Percentiles rank a stretch among this genome's conserved stretches.
These are phyloP conservation scores for Tremellales sp. DNA, from an alignment of 1,284 basidiomycete species.

Conservation along the genomic window DNA sequence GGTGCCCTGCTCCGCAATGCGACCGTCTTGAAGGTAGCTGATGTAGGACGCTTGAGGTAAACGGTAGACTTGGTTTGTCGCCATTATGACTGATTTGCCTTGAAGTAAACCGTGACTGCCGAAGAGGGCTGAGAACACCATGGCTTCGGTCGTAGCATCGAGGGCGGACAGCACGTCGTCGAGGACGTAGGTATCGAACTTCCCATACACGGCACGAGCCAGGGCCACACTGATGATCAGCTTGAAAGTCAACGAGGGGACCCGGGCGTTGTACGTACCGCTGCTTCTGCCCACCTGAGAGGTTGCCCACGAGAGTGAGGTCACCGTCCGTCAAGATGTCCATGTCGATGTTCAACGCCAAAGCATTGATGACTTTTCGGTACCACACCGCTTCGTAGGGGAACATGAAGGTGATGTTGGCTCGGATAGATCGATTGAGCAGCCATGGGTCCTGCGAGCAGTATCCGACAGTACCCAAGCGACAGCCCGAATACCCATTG, in stretches of 20 bases:
- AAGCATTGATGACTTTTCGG: slow-evolving; percentile 64
- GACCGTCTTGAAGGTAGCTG: slow-evolving; percentile 8
- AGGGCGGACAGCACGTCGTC: slow-evolving; percentile 81
- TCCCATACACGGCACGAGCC: slow-evolving; percentile 50
- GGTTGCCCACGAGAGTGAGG: slow-evolving; percentile 6
- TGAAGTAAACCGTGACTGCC: slow-evolving; percentile 8
- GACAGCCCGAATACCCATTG: slow-evolving; percentile 55
- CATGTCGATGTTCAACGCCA: slow-evolving; percentile 65
- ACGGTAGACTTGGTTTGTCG: slow-evolving; percentile 20
- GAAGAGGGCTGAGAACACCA: slow-evolving; percentile 14
- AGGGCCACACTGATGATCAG: slow-evolving; percentile 16
- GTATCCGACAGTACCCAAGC: slow-evolving; percentile 65
- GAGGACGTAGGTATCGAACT: slow-evolving; percentile 62
- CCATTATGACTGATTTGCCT: slow-evolving; percentile 11
- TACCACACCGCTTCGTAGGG: slow-evolving; percentile 62
- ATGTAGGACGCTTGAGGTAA: slow-evolving; percentile 10
- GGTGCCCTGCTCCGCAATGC: slow-evolving; percentile 11
- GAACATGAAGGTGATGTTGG: slow-evolving; percentile 63
- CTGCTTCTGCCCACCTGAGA: slow-evolving; percentile 68
- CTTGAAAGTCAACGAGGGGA: neutral
- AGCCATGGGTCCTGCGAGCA: slow-evolving; percentile 78
- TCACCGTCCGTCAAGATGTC: slow-evolving; percentile 69
- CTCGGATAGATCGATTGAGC: slow-evolving; percentile 50
- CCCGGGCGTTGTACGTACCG: slow-evolving; percentile 51
- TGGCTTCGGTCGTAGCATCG: slow-evolving; percentile 55